Base-by-base conservation (phyloP, 2,329 filamentous ascomycete genomes). In the Celoporthe dispersa region DNA sequence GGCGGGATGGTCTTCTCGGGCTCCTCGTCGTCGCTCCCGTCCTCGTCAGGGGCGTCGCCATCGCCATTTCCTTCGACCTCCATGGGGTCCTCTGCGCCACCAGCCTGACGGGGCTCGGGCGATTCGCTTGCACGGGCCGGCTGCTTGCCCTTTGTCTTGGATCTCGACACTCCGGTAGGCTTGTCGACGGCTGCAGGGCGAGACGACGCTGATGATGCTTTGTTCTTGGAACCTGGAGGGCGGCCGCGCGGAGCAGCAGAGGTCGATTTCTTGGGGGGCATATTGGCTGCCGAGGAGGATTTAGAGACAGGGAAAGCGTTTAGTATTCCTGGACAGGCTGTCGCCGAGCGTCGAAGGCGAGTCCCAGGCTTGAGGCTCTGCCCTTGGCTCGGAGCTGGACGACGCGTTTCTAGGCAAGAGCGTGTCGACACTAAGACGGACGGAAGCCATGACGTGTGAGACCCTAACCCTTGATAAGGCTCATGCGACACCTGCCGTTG, bases 1-100 rank as follows among this genome's bases (percentile, higher is more conserved):
- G 87, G 84, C 0, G 94, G 92, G 37, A 98, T 92, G 1, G 85
- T 80, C 64, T 82, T 81, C 72, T 82, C 81, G 39, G 69, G 64
- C 37, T 61, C 57, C 59, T 67, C 71, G 5, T 74, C 75, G 19
- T 74, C 74, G 1, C 78, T 76, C 0, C 76, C 76, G 3, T 74
- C 76, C 2, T 76, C 73, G 11, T 39, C 41, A 6, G 7, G 25
- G 28, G 16, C 41, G 25, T 51, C 62, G 39, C 48, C 67, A 33
- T 60, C 55, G 39, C 61, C 71, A 37, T 66, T 39, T 61, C 78
- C 44, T 64, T 78, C 74, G 22, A 75, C 76, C 59, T 81, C 81
- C 2, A 79, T 80, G 22, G 78, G 77, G 39, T 79, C 79, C 39
- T 81, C 72, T n/a, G 66, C 61, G 2, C 71, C 62, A 22, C 74